Base-by-base conservation (phyloP, 768 basidiomycete genomes). In the Mycena polygramma region DNA sequence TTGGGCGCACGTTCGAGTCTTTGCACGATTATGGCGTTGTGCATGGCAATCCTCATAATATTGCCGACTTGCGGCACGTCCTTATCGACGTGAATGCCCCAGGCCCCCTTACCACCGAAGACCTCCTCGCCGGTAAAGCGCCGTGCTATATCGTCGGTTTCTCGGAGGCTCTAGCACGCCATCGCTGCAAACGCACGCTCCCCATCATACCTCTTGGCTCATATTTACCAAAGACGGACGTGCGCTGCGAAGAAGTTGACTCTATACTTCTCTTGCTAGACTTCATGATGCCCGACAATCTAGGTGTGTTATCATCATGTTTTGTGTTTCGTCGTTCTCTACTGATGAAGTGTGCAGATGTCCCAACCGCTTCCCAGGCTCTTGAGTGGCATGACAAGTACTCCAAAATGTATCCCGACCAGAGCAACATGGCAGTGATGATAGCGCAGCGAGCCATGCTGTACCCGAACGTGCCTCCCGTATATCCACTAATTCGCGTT, bases 121-220 rank as follows among this genome's bases (percentile, higher is more conserved):
- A 58, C 36, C 37, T 46, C 3, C 35, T 46, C 22, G 20, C 26
- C 17, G 57, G 66, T 20, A 51, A 51, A 51, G 20, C 59, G 9
- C 53, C 37, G 8, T 69, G 68, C 41, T 69, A 69, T 41, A 49
- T 69, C 55, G 45, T 55, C 30, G 68, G 55, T 26, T 63, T 69
- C 53, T 62, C 52, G 11, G 53, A 48, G 7, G 68, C 39, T 2
- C 11, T 19, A 6, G 46, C 54, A 20, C 54, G 15, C 48, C 68
- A 69, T 26, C 14, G 37, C 4, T 69, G 61, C 54, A 51, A 30
- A 45, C 53, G 62, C 48, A 63, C 13, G 51, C n/a, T 69, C 43
- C 60, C 68, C 24, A 43, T 58, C 30, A 14, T 66, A 2, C 65
- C 65, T 22, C 36, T 55, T 22, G 52, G 57, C 30, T 57, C 39